phyloP scores from a whole-genome alignment of 176 grass and related monocot species.

The Aegilops sharonensis region DNA sequence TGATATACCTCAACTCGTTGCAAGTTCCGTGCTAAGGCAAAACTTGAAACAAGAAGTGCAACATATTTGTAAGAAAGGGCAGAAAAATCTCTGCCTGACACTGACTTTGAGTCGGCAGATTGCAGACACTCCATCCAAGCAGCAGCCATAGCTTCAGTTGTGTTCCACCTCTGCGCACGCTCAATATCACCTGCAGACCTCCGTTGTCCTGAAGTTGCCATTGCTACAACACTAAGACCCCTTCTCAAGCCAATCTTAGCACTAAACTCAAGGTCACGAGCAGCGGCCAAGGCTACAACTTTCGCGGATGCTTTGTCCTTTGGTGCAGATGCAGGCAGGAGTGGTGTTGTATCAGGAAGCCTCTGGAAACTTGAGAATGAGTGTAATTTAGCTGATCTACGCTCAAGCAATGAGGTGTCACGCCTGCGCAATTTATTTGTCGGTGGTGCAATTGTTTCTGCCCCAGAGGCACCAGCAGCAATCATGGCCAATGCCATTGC shows the following conservation, averaged over 20 bases:
- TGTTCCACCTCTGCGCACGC: conserved; percentile 77
- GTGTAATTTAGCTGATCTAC: conserved; percentile 59
- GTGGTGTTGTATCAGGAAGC: conserved; percentile 43
- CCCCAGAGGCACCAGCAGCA: conserved; percentile 74
- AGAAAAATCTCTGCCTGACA: conserved; percentile 76
- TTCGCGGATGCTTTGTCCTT: conserved; percentile 84
- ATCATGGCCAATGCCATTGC: conserved; percentile 87
- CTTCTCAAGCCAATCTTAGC: conserved; percentile 78
- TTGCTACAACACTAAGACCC: conserved; percentile 82
- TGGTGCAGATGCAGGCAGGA: conserved; percentile 31
- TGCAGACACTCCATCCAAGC: conserved; percentile 85
- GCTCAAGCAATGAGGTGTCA: conserved; percentile 64
- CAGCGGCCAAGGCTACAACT: conserved; percentile 68
- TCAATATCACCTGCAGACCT: conserved; percentile 67
- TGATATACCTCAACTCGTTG: conserved; percentile 61
- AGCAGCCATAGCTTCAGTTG: conserved; percentile 79
- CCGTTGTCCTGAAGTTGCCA: conserved; percentile 87
- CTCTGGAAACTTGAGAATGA: conserved; percentile 80
- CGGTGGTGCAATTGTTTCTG: conserved; percentile 52
- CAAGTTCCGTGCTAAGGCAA: conserved; percentile 74
- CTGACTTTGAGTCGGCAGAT: conserved; percentile 58
- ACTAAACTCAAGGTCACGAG: conserved; percentile 69
- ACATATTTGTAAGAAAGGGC: conserved; percentile 79
- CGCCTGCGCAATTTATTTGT: conserved; percentile 52
- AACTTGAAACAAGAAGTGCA: conserved; percentile 78